Percentiles rank a stretch among this genome's conserved stretches.
Conservation (phyloP, 306 rosid genomes). For the Chamaecrista fasciculata region DNA sequence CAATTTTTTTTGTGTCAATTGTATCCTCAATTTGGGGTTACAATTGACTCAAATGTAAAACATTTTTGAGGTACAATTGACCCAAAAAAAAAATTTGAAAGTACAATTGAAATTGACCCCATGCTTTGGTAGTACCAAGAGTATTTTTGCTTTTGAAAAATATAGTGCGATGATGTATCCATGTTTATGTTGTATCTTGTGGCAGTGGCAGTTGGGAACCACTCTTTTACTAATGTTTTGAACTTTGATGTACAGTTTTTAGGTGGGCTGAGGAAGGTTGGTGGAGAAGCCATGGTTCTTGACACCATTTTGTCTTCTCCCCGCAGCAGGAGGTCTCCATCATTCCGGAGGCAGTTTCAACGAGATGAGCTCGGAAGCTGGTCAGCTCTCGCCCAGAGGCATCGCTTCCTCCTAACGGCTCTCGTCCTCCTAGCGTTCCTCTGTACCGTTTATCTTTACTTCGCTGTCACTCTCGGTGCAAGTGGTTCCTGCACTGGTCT, state of each 20-base stretch:
- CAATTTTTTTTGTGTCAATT: no score
- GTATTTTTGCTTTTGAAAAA: no score
- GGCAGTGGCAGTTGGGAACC: no score
- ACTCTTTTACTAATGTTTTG: slow-evolving; percentile 17
- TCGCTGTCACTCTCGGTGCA: slow-evolving; percentile 76
- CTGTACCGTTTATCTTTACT: slow-evolving; percentile 83
- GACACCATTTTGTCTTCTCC: slow-evolving; percentile 80
- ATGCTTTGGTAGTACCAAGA: no score
- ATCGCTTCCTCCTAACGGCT: slow-evolving; percentile 78
- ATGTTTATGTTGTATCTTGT: no score
- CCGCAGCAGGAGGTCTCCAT: slow-evolving; percentile 51
- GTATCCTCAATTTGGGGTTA: no score
- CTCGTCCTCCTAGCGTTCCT: slow-evolving; percentile 60
- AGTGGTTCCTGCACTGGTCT: slow-evolving; percentile 55
- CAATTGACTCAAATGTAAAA: no score
- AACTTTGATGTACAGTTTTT: slow-evolving; percentile 40
- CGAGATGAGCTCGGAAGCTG: slow-evolving; percentile 74
- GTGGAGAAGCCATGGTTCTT: slow-evolving; percentile 62
- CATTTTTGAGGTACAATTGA: no score
- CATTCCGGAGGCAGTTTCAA: slow-evolving; percentile 60
- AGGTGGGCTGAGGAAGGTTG: slow-evolving; percentile 43
- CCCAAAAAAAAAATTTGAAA: no score
- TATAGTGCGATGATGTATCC: no score
- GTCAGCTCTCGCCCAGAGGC: slow-evolving; percentile 73
- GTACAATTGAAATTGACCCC: no score